phyloP scores from a whole-genome alignment of 1,139 yeast genomes.

The Pichia sp. region DNA sequence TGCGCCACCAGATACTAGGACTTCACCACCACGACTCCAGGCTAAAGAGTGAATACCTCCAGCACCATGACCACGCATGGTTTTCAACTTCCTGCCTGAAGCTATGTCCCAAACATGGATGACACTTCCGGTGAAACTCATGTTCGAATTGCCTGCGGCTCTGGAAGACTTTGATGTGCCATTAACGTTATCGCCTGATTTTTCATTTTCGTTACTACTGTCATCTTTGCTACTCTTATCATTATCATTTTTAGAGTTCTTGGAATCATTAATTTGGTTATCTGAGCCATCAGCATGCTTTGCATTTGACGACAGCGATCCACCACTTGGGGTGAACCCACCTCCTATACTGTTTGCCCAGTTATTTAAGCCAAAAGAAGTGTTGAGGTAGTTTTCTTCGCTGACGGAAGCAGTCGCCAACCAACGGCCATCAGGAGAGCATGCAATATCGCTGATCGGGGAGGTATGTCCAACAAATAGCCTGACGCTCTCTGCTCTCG shows the following conservation, averaged over 20 bases:
- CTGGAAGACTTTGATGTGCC: neutral
- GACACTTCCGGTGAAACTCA: slow-evolving; percentile 17
- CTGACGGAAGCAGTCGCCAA: slow-evolving; percentile 95
- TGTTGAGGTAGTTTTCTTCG: slow-evolving; percentile 40
- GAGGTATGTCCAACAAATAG: slow-evolving; percentile 94
- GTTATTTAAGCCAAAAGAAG: slow-evolving; percentile 15
- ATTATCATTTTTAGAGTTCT: slow-evolving; percentile 1
- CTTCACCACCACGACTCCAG: slow-evolving; percentile 83
- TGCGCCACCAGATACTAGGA: slow-evolving; percentile 87
- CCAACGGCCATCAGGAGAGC: slow-evolving; percentile 97
- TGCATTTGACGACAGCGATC: neutral
- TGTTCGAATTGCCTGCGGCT: neutral
- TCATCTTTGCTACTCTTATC: slow-evolving; percentile 2
- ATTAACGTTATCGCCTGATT: neutral
- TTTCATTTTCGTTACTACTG: neutral
- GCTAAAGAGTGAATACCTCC: slow-evolving; percentile 80
- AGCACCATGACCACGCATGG: slow-evolving; percentile 87
- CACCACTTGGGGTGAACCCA: slow-evolving; percentile 16
- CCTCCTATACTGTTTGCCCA: slow-evolving; percentile 16
- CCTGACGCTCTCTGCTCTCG: slow-evolving; percentile 83
- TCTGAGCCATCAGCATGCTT: neutral
- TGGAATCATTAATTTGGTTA: neutral
- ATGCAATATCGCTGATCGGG: slow-evolving; percentile 81
- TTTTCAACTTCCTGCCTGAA: slow-evolving; percentile 77
- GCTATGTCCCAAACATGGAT: slow-evolving; percentile 95